These are phyloP conservation scores for Erysiphe pulchra DNA, from an alignment of 2,329 filamentous ascomycete genomes.

Conservation along the genomic window DNA sequence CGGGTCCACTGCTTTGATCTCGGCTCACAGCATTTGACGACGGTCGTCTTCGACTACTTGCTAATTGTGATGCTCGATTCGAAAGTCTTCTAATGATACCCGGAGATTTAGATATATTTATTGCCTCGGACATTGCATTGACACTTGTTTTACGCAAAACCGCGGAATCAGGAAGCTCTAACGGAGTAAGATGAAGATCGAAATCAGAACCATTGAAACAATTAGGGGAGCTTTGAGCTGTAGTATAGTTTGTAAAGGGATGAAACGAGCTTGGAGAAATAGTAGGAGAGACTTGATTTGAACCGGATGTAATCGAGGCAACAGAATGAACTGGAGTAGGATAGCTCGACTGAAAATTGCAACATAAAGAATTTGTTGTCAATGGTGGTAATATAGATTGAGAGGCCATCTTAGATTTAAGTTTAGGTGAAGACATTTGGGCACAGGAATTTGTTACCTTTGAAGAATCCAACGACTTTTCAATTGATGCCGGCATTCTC, in stretches of 20 bases:
- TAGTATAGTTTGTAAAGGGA: constrained; percentile 31
- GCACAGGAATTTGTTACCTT: too few relatives aligned
- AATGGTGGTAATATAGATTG: constrained; percentile 3
- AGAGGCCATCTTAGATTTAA: too few relatives aligned
- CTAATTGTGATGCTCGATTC: constrained; percentile 46
- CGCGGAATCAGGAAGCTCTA: constrained; percentile 52
- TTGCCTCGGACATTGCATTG: constrained; percentile 36
- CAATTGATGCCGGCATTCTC: too few relatives aligned
- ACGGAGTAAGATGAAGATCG: constrained; percentile 23
- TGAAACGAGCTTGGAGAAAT: constrained; percentile 26
- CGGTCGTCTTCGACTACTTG: constrained; percentile 45
- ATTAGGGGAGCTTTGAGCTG: constrained; percentile 42
- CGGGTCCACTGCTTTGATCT: constrained; percentile 71
- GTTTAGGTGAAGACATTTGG: too few relatives aligned
- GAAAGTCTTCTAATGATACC: constrained; percentile 66
- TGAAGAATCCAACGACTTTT: too few relatives aligned
- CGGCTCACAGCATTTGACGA: constrained; percentile 52
- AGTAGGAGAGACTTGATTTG: constrained; percentile 28
- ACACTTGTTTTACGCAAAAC: constrained; percentile 31
- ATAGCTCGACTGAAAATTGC: constrained; percentile 12
- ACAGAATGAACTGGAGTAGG: constrained; percentile 7
- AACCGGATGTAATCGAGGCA: constrained; percentile 23
- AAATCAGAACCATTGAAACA: constrained; percentile 27
- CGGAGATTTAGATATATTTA: constrained; percentile 30
- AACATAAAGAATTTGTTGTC: constrained; percentile 8